Base-by-base conservation (phyloP, 257 asterid genomes). In the Fraxinus cuspidata region DNA sequence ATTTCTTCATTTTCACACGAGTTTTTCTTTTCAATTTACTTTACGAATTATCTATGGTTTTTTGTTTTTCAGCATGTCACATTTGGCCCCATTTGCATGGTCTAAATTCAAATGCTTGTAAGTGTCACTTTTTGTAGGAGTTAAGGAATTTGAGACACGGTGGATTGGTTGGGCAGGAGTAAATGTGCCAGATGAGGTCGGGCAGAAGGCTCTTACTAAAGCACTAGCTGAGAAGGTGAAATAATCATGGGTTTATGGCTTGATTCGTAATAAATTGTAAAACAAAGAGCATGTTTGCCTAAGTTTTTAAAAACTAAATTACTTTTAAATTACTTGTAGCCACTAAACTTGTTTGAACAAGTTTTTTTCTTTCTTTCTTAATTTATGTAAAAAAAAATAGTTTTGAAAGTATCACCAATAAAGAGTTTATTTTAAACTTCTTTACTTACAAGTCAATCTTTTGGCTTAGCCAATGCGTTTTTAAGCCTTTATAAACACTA, bases 121-220 rank as follows among this genome's bases (percentile, higher is more conserved):
- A 25, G 32, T 76, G 28, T 74, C 58, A 58, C 66, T 81, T 74
- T 38, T 49, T 76, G 74, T 75, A 94, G 98, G 98, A 80, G 92
- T 94, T 66, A 89, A 89, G 87, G 98, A 92, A 79, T 87, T 94
- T 79, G 98, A 94, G 88, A 94, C 97, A 13, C 89, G 92, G 77
- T 94, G 98, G 98, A 94, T 94, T 75, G 98, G 98, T 76, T 94
- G 97, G 98, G 97, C 98, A 7, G 98, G 98, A 73, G 96, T 94
- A 21, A 92, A 94, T 83, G 97, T 94, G 81, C 94, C 98, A 10
- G 98, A 94, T 74, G 96, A 90, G 87, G 90, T 88, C 19, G 98
- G 97, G 66, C 89, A 92, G 82, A 85, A 79, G 86, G 92, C 98
- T 65, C 97, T 94, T 80, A 83, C 96, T 38, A 81, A 80, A 84